phyloP scores from a whole-genome alignment of 805 yeast species.

The Phaffomyces thermotolerans region DNA sequence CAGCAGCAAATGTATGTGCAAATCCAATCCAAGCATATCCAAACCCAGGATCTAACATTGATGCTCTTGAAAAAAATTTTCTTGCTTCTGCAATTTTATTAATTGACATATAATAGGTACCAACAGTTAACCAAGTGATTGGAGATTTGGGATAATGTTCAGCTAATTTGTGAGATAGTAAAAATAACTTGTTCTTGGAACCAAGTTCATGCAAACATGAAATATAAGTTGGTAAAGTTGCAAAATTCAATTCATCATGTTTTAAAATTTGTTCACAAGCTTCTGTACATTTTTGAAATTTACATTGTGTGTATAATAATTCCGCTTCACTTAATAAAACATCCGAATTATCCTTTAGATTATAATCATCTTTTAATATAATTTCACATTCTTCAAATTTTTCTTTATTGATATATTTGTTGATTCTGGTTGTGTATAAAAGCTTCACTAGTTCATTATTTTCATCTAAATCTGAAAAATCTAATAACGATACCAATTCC shows the following conservation, averaged over 20 bases:
- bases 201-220: slow-evolving; percentile 82
- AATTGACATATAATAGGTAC: slow-evolving; percentile 76
- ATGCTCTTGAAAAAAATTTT: slow-evolving; percentile 80
- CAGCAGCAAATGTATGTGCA: slow-evolving; percentile 95
- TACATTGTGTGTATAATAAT: slow-evolving; percentile 63
- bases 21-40: slow-evolving; percentile 98
- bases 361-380: slow-evolving; percentile 63
- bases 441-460: slow-evolving; percentile 75
- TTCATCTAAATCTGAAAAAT: slow-evolving; percentile 68
- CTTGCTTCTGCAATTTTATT: slow-evolving; percentile 76
- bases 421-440: slow-evolving; percentile 67
- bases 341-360: slow-evolving; percentile 62
- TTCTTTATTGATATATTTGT: slow-evolving; percentile 58
- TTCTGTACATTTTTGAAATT: slow-evolving; percentile 66
- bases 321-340: slow-evolving; percentile 64
- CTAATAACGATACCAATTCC: slow-evolving; percentile 59
- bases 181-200: slow-evolving; percentile 71
- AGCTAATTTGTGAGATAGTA: slow-evolving; percentile 78
- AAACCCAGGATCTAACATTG: slow-evolving; percentile 79
- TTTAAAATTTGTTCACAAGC: slow-evolving; percentile 52
- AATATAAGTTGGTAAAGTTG: slow-evolving; percentile 68
- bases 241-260: slow-evolving; percentile 64
- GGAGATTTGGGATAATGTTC: slow-evolving; percentile 76
- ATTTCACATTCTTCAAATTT: slow-evolving; percentile 59
- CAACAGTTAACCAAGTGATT: slow-evolving; percentile 89